phyloP scores from a whole-genome alignment of 1,139 yeast species.

The Sugiyamaella neomexicana region DNA sequence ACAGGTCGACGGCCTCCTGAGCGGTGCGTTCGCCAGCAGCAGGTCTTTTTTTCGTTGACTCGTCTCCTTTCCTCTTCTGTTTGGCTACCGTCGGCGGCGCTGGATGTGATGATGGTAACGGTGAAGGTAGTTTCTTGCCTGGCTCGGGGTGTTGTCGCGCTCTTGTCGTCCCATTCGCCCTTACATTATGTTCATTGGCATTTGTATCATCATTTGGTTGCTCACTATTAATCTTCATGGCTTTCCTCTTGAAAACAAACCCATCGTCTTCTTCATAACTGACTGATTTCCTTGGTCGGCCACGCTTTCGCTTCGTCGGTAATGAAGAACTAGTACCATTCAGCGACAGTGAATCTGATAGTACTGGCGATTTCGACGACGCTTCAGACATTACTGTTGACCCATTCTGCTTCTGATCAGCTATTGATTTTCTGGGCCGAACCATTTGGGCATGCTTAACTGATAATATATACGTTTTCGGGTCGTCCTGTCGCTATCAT shows the following conservation, averaged over 20 bases:
- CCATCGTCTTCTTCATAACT: slow-evolving; percentile 28
- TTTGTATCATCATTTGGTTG: neutral
- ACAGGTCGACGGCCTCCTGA: too few relatives aligned
- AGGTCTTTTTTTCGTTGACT: neutral
- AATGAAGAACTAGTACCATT: neutral
- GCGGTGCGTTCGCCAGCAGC: too few relatives aligned
- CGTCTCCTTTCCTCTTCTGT: neutral
- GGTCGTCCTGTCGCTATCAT: neutral
- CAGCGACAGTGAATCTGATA: neutral
- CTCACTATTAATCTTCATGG: slow-evolving; percentile 1
- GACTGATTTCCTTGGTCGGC: slow-evolving; percentile 10
- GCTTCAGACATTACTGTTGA: neutral
- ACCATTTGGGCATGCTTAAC: slow-evolving; percentile 6
- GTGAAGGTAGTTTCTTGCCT: neutral
- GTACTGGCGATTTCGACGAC: too few relatives aligned
- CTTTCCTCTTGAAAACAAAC: slow-evolving; percentile 24
- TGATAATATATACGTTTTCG: neutral
- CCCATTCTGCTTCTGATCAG: slow-evolving; percentile 10
- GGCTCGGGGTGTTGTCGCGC: neutral
- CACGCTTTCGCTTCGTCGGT: neutral
- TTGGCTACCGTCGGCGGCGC: neutral
- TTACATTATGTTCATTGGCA: neutral
- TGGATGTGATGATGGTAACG: neutral
- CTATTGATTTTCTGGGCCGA: slow-evolving; percentile 13
- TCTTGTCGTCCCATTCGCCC: neutral